Percentiles rank a stretch among this genome's conserved stretches.
phyloP scores from a whole-genome alignment of 2,329 filamentous ascomycete genomes.

The Fusarium nematophilum region DNA sequence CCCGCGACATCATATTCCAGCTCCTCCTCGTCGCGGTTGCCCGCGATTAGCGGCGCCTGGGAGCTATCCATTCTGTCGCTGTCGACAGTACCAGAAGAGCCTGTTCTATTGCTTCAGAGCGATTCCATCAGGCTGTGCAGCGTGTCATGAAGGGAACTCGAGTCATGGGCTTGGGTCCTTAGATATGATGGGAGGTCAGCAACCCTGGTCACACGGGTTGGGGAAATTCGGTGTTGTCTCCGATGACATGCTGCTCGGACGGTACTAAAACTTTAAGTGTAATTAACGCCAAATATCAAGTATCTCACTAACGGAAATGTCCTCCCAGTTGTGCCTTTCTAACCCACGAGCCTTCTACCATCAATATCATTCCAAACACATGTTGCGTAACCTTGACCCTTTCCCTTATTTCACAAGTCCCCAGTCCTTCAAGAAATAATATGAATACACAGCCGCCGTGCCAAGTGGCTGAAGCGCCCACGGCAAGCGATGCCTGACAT shows the following conservation, averaged over 20 bases:
- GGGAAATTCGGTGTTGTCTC: constrained; percentile 16
- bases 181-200: constrained; percentile 41
- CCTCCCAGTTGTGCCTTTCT: too few species aligned
- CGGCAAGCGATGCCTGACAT: constrained; percentile 47
- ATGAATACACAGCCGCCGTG: constrained; percentile 43
- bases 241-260: neutral
- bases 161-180: constrained; percentile 14
- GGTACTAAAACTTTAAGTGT: constrained; percentile 1
- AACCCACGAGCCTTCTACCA: too few species aligned
- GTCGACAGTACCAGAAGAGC: constrained; percentile 1
- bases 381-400: neutral
- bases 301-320: constrained; percentile 27
- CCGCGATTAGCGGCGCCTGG: constrained; percentile 54
- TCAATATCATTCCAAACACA: neutral
- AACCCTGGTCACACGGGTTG: constrained; percentile 40
- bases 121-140: constrained; percentile 27
- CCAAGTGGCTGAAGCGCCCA: constrained; percentile 47
- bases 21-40: constrained; percentile 47
- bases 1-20: constrained; percentile 46
- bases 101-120: constrained; percentile 7
- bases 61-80: constrained; percentile 49
- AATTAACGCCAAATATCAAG: neutral
- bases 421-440: constrained; percentile 40
- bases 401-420: constrained; percentile 19
- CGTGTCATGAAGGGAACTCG: constrained; percentile 21